Base-by-base conservation (phyloP, 495 filamentous ascomycete genomes). In the Neurospora cerealis region DNA sequence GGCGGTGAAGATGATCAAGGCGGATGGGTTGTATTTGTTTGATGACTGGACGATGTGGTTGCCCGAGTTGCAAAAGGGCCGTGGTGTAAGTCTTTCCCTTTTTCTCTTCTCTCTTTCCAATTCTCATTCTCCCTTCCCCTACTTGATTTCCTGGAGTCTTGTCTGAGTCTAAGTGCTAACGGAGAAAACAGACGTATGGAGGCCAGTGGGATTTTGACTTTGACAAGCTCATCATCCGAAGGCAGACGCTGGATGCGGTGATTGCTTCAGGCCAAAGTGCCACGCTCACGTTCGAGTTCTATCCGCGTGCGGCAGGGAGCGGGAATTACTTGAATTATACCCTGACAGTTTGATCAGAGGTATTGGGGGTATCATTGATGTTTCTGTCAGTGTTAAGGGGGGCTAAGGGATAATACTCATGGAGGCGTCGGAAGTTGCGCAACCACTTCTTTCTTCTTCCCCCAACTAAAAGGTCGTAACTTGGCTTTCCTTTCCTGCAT, bases 31-130 rank as follows among this genome's bases (percentile, higher is more conserved):
- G 24, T 87, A 84, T 72, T 75, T 91, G 39, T 82, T 87, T 19
- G 89, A 91, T 76, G 82, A 85, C 40, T 91, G 87, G 87, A 91
- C 88, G 0, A 74, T 83, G 72, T 90, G 81, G 19, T 78, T 89
- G 10, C 87, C 88, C 1, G 82, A 84, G 21, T 77, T 91, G 28
- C 88, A 91, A 72, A 79, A 87, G 74, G 87, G 82, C 0, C 72
- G 79, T 44, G 79, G 76, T 8, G 74, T 74, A 69, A 73, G 75
- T 69, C 6, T 15, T 10, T 15, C 34, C 41, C 11, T 3, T 69
- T 54, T 3, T 17, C 69, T 69, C 71, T 19, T 21, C 4, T 15
- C 36, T n/a, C 17, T 10, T 69, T 48, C 2, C 9, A 0, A 28
- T 28, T 38, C 9, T 2, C 1, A 10, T 70, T 19, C 54, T 21